A percentile compares a stretch with the other conserved stretches of the same genome.
Conservation (phyloP, 2,329 filamentous ascomycete species). For the Lachnellula willkommii region DNA sequence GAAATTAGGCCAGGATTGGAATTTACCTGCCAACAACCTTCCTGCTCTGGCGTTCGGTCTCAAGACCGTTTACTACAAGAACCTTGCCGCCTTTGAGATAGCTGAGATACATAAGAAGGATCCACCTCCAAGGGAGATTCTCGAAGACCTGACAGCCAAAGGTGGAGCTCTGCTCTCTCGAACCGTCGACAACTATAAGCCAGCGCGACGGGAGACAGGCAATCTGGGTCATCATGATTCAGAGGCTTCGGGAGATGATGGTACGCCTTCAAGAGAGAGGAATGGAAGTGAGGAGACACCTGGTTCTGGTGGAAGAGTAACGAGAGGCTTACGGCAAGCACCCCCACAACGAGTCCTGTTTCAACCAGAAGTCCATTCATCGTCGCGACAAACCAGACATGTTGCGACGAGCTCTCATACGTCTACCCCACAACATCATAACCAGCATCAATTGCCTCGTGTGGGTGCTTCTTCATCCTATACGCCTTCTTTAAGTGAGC, state of each 20-base stretch:
- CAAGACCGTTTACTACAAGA: constrained; percentile 86
- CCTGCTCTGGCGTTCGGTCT: constrained; percentile 80
- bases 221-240: constrained; percentile 49
- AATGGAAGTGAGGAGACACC: constrained; percentile 45
- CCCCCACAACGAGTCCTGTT: constrained; percentile 80
- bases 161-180: constrained; percentile 73
- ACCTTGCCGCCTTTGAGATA: constrained; percentile 83
- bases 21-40: constrained; percentile 68
- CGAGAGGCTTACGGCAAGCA: constrained; percentile 69
- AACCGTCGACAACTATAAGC: constrained; percentile 70
- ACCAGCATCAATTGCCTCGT: constrained; percentile 26
- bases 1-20: constrained; percentile 67
- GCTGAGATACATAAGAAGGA: constrained; percentile 70
- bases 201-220: constrained; percentile 37
- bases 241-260: constrained; percentile 55
- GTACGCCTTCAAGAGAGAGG: constrained; percentile 51
- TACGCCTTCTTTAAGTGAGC: constrained; percentile 49
- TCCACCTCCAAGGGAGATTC: constrained; percentile 80
- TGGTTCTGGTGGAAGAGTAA: constrained; percentile 51
- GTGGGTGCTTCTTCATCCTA: constrained; percentile 38
- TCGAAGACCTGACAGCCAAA: constrained; percentile 73
- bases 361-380: constrained; percentile 68
- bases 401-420: constrained; percentile 39
- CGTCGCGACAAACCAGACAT: constrained; percentile 58
- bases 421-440: constrained; percentile 27